Base-by-base conservation (phyloP, 352 stramenopile species). In the Phytophthora pluvialis region DNA sequence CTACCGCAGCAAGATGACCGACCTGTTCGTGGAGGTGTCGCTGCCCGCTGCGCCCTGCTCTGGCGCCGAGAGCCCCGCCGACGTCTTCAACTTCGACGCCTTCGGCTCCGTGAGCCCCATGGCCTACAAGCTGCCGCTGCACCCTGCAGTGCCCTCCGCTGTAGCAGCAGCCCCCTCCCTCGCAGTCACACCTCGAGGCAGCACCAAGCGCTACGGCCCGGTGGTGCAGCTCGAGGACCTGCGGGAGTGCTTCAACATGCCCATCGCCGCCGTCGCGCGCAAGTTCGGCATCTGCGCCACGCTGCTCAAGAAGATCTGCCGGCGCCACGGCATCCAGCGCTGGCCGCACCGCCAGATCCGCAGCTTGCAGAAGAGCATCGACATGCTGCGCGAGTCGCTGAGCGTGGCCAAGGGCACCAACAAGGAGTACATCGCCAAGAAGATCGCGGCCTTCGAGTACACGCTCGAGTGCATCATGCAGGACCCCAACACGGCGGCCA, bases 211-310 rank as follows among this genome's bases (percentile, higher is more conserved):
- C 16, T 89, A 89, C 56, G 80, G 80, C 1, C 83, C 83, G 0
- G 83, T 90, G 42, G 83, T 93, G 32, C 72, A 90, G 49, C 73
- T 93, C n/a, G 78, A 89, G 33, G 83, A 93, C 55, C 65, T 95
- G 43, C 78, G 82, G 25, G 73, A 78, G 58, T 92, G 86, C 63
- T 95, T 95, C 59, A 92, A 93, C 67, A 92, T 93, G 81, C 86
- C 86, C 58, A 90, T 95, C 61, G 84, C 84, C 3, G 78, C 78
- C 0, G 86, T 95, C 32, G 84, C 84, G 32, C 83, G 81, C 48
- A 87, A 92, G 63, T 93, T 94, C 62, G 86, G 86, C 40, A 93
- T 94, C 70, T 94, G 86, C 57, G 86, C 82, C n/a, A 94, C 86
- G 31, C 61, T 93, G 28, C 71, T 94, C 57, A 94, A 94, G 73